Conservation (phyloP, 768 basidiomycete species). For the Phylloporus sp. region DNA sequence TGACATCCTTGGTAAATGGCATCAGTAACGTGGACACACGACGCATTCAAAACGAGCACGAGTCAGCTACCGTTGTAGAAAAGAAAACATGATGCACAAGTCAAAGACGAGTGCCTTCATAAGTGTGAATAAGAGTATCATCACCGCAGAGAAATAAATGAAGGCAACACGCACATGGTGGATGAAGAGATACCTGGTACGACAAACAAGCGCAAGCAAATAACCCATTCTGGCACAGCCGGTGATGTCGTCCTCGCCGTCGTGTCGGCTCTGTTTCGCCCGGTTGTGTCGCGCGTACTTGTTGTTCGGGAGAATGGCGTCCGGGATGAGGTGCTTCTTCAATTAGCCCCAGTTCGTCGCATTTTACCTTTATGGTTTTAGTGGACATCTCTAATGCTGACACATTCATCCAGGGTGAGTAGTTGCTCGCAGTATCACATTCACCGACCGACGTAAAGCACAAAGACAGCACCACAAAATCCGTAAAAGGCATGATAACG, state of each 20-base stretch:
- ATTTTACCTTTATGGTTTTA: background rate
- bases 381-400: background rate
- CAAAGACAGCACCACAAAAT: background rate
- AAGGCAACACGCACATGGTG: slow-evolving; percentile 17
- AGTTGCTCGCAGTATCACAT: background rate
- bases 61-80: slow-evolving; percentile 89
- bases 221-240: background rate
- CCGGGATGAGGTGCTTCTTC: no score
- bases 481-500: background rate
- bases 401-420: background rate
- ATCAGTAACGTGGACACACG: slow-evolving; percentile 9
- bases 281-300: no score
- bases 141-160: slow-evolving; percentile 33
- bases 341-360: no score
- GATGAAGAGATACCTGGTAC: background rate
- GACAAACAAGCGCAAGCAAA: background rate
- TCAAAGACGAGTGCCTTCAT: slow-evolving; percentile 47
- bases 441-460: background rate
- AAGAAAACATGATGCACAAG: slow-evolving; percentile 44
- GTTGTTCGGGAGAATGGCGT: background rate
- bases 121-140: slow-evolving; percentile 73
- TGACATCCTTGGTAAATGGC: background rate
- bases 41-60: slow-evolving; percentile 14
- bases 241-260: no score
- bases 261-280: no score